Percentiles rank a stretch among this genome's conserved stretches.
Conservation (phyloP, 2,329 filamentous ascomycete species). For the Cordyceps pruinosa region DNA sequence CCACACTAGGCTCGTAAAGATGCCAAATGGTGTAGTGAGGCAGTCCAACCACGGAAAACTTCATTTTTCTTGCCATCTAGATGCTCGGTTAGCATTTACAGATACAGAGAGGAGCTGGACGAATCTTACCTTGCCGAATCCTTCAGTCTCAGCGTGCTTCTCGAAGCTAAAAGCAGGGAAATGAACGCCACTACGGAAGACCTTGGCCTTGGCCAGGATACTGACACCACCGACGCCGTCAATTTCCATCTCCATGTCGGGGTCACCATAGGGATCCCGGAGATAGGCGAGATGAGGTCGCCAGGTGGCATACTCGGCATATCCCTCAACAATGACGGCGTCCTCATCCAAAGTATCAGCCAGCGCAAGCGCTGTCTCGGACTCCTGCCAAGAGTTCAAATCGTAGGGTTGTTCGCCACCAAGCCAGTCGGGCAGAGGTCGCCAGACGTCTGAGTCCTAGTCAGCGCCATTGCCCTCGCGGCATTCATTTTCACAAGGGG, state of each 20-base stretch:
- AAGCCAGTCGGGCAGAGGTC: constrained; percentile 96
- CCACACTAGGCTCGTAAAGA: constrained; percentile 97
- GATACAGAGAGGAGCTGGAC: no score
- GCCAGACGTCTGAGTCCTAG: constrained; percentile 74
- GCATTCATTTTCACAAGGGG: background rate
- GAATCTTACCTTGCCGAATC: constrained; percentile 81
- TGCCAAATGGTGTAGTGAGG: constrained; percentile 99
- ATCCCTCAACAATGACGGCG: constrained; percentile 96
- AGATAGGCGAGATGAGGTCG: constrained; percentile 93
- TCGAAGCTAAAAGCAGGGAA: constrained; percentile 98
- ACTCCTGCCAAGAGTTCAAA: constrained; percentile 98
- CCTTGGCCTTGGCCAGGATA: constrained; percentile 90
- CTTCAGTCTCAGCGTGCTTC: constrained; percentile 96
- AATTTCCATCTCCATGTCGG: constrained; percentile 99
- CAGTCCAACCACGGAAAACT: constrained; percentile 87
- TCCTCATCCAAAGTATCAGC: constrained; percentile 96
- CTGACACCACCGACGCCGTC: constrained; percentile 96
- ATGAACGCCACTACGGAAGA: constrained; percentile 91
- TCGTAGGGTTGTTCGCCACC: constrained; percentile 98
- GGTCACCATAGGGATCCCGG: constrained; percentile 92
- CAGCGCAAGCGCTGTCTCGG: constrained; percentile 86
- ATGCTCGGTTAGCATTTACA: constrained; percentile 12
- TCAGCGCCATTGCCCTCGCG: constrained; percentile 18
- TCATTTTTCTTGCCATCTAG: constrained; percentile 95
- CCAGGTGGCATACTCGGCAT: constrained; percentile 98